Conservation (phyloP, 129 eudicot genomes). For the Centrapalus pauciflorus region DNA sequence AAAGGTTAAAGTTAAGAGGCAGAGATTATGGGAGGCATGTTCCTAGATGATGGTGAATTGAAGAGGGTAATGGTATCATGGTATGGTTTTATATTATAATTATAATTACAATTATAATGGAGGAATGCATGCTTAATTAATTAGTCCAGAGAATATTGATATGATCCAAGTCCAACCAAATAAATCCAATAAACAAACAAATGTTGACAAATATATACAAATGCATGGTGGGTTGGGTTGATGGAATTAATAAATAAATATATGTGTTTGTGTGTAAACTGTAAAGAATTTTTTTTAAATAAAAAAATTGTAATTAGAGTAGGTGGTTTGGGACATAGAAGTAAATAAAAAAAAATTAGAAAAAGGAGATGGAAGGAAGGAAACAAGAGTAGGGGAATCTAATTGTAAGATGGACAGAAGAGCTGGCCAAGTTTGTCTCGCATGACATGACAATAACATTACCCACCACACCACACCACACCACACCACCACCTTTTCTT, state of each 20-base stretch:
- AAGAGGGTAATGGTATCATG: too few species aligned
- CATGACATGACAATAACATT: slow-evolving; percentile 34
- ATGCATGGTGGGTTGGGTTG: slow-evolving; percentile 12
- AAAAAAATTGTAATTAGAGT: too few species aligned
- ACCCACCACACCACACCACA: slow-evolving; percentile 9
- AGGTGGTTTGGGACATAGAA: too few species aligned
- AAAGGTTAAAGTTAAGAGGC: not conserved
- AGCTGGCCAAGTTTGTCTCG: slow-evolving; percentile 40
- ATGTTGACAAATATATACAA: slow-evolving; percentile 16
- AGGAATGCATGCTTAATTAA: too few species aligned
- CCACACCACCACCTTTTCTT: not conserved
- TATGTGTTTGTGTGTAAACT: slow-evolving; percentile 7
- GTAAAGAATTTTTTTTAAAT: too few species aligned
- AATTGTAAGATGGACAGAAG: slow-evolving; percentile 30
- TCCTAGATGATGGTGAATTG: slow-evolving; percentile 10
- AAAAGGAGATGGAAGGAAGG: slow-evolving; percentile 5
- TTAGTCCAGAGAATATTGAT: too few species aligned
- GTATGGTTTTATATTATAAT: too few species aligned
- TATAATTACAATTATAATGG: too few species aligned
- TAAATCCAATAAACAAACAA: slow-evolving; percentile 10
- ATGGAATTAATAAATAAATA: slow-evolving; percentile 9
- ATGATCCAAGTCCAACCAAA: too few species aligned
- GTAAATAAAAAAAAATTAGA: not conserved
- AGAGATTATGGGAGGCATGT: slow-evolving; percentile 15
- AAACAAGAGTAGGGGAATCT: slow-evolving; percentile 38